phyloP scores from a whole-genome alignment of 2,329 filamentous ascomycete species.

The Ceratocystis destructans region DNA sequence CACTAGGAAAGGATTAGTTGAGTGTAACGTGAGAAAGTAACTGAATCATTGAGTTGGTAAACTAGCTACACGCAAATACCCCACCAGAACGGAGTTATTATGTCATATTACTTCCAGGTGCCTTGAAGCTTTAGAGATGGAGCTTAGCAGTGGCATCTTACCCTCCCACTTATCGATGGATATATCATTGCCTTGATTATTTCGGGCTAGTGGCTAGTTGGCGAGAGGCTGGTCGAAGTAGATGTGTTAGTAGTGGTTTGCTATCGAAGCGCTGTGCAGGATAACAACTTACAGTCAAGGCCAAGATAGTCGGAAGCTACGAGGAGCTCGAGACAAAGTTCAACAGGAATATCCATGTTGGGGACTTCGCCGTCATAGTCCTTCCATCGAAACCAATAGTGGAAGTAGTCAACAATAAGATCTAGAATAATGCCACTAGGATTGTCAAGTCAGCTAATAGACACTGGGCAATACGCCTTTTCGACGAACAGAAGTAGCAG shows the following conservation, averaged over 20 bases:
- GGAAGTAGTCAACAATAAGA: conserved; percentile 71
- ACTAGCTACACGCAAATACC: no score
- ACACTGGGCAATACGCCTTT: background rate
- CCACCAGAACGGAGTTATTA: background rate
- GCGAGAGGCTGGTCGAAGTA: background rate
- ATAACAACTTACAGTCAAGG: conserved; percentile 33
- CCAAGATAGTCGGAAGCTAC: conserved; percentile 66
- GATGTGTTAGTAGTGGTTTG: background rate
- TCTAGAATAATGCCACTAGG: conserved; percentile 58
- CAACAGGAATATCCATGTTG: conserved; percentile 68
- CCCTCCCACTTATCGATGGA: no score
- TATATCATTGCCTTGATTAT: background rate
- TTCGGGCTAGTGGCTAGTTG: background rate
- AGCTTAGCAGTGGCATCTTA: no score
- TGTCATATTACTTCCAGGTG: background rate
- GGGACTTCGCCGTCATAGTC: conserved; percentile 59
- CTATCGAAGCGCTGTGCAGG: background rate
- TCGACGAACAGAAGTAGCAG: background rate
- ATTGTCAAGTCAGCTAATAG: conserved; percentile 17
- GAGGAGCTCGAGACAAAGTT: conserved; percentile 63
- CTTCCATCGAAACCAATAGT: conserved; percentile 73
- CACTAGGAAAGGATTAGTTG: background rate
- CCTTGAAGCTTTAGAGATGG: no score
- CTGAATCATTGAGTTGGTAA: background rate
- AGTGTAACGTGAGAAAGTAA: background rate